Evolutionary conservation across 2,329 filamentous ascomycete genomes (phyloP), one percentile per base, ranked within the genome.

Genomic region (Nakataea oryzae): DNA sequence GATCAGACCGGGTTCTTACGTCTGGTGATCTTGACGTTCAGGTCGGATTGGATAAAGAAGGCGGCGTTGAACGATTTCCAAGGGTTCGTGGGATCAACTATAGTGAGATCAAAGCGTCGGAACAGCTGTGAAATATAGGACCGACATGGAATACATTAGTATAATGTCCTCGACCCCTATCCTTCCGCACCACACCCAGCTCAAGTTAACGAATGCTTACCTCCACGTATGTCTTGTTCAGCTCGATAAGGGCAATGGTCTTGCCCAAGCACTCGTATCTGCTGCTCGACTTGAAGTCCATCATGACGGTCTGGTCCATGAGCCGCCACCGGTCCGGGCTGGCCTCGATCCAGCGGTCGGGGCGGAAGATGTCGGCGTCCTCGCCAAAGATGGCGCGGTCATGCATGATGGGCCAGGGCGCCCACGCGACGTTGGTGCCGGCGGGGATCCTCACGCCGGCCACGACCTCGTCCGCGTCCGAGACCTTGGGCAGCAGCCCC

Each of bases 321-420:
- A 67, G 65, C 21, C 32, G 9, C 26, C 64, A 66, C 60, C 70
- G 67, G 32, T 70, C 67, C 0, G 67, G 67, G 1, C 62, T 63
- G 4, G 79, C 84, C 3, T 81, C 67, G 32, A 75, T 71, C 85
- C 85, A 88, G 29, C 86, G 78, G 66, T 86, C 84, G 0, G 86
- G 85, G 2, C 79, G 74, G 70, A 86, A 88, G 2, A 77, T 70
- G 12, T 86, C 80, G 1, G 82, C 83, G 64, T 87, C 81, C 0
- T 75, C 68, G 4, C 85, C 85, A 83, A 85, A 88, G 68, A 87
- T 82, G 56, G 78, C 76, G 41, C 75, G 76, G 57, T 76, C 79
- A 69, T 84, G 85, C 72, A 88, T 85, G 65, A 88, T 83, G 0
- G 84, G 86, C 71, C 87, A 87, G 13, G 80, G 50, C 12, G 62